phyloP scores from a whole-genome alignment of 2,329 filamentous ascomycete species.

The Chaetothyriales sp. region DNA sequence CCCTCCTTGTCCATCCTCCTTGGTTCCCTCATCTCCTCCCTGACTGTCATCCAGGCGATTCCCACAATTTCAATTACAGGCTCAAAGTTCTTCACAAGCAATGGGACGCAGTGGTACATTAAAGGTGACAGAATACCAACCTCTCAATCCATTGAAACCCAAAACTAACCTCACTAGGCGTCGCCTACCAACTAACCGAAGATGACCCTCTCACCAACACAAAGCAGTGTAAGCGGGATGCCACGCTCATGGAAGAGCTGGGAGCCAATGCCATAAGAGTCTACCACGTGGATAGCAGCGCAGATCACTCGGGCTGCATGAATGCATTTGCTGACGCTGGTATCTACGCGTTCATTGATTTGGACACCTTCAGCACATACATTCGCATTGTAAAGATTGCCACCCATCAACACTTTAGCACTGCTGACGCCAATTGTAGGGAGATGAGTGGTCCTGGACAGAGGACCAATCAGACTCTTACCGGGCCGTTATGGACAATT shows the following conservation, averaged over 20 bases:
- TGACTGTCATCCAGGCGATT: slow-evolving; percentile 31
- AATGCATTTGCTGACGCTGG: slow-evolving; percentile 61
- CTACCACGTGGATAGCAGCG: slow-evolving; percentile 66
- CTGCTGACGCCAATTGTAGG: slow-evolving; percentile 6
- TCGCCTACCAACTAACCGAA: slow-evolving; percentile 55
- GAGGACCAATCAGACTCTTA: slow-evolving; percentile 55
- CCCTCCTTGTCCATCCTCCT: slow-evolving; percentile 2
- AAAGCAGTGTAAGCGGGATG: slow-evolving; percentile 64
- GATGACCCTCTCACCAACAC: slow-evolving; percentile 65
- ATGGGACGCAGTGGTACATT: slow-evolving; percentile 71
- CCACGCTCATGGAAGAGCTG: slow-evolving; percentile 61
- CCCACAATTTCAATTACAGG: slow-evolving; percentile 50
- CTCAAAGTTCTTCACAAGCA: slow-evolving; percentile 71
- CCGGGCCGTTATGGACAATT: slow-evolving; percentile 60
- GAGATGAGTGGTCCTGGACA: slow-evolving; percentile 57
- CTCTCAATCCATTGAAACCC: slow-evolving; percentile 1
- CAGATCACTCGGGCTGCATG: slow-evolving; percentile 70
- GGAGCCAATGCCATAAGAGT: slow-evolving; percentile 76
- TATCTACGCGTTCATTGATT: slow-evolving; percentile 73
- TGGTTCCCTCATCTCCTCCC: slow-evolving; percentile 11
- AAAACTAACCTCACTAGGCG: slow-evolving; percentile 35
- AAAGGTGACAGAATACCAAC: slow-evolving; percentile 45
- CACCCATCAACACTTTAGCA: background rate
- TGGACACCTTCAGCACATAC: slow-evolving; percentile 42
- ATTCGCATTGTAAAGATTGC: slow-evolving; percentile 27